Evolutionary conservation across 441 rosid species (phyloP).

Genomic region (Pelargonium citronellum): DNA sequence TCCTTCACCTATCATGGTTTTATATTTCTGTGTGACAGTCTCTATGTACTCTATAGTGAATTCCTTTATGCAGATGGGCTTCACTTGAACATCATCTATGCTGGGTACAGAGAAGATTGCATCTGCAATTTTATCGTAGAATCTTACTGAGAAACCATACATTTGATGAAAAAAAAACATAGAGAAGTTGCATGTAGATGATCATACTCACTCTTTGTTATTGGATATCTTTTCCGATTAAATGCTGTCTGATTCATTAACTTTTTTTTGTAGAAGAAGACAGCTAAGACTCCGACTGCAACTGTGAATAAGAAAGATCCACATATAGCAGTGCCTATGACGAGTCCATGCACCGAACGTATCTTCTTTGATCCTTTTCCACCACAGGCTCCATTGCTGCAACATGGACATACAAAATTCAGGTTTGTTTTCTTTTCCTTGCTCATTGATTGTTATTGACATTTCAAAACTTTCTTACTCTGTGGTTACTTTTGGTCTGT

Average conservation of each 20-base stretch:
- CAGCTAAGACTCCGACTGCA: slow-evolving; percentile 32
- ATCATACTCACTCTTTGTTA: slow-evolving; percentile 49
- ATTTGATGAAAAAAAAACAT: too few relatives aligned
- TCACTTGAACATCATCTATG: slow-evolving; percentile 33
- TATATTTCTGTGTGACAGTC: slow-evolving; percentile 45
- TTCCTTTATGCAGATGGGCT: slow-evolving; percentile 43
- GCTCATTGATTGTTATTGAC: background rate
- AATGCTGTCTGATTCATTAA: slow-evolving; percentile 20
- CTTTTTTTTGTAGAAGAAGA: slow-evolving; percentile 31
- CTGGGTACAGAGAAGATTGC: slow-evolving; percentile 45
- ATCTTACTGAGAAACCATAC: slow-evolving; percentile 12
- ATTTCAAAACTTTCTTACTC: slow-evolving; percentile 39
- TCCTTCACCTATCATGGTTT: slow-evolving; percentile 65
- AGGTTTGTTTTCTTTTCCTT: slow-evolving; percentile 17
- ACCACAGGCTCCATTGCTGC: slow-evolving; percentile 41
- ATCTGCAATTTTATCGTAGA: slow-evolving; percentile 36
- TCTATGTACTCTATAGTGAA: slow-evolving; percentile 45
- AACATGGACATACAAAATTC: slow-evolving; percentile 19
- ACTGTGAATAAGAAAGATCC: slow-evolving; percentile 39
- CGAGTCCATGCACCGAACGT: slow-evolving; percentile 23
- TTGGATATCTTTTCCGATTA: slow-evolving; percentile 24
- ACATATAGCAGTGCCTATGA: slow-evolving; percentile 36
- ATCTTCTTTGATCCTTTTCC: slow-evolving; percentile 19
- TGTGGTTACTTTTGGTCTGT: slow-evolving; percentile 30
- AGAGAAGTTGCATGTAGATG: background rate